Evolutionary conservation across 371 early-diverging fungal genomes (phyloP), one percentile per base, ranked within the genome.

Genomic region (Entomophthora muscae): DNA sequence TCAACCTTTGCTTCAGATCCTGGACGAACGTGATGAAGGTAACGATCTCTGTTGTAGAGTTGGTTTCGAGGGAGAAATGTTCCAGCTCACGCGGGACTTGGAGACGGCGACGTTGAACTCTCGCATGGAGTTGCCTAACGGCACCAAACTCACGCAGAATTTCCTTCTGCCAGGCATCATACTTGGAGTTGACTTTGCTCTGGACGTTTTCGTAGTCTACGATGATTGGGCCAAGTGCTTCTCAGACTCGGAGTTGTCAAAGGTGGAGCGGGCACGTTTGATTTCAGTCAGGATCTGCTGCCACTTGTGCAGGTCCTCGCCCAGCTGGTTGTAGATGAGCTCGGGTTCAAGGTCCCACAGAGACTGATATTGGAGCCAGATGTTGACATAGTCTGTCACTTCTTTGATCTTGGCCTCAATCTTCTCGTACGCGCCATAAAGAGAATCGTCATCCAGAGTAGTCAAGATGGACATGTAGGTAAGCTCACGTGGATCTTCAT

Each of bases 141-240:
- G 72, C 71, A 10, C 95, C 95, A 72, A 95, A 98, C 65, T 85
- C 85, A 73, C 85, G 87, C 59, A 95, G 77, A 52, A 98, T 85
- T 66, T 98, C 98, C 55, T 85, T 81, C 72, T 98, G 98, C 98
- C 97, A 98, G 65, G 81, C 83, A 67, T 97, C 98, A 72, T 98
- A 98, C 71, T 95, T 93, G 58, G 90, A 85, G 65, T 93, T 97
- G 64, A 98, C 96, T 70, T 97, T 98, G 68, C 86, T 82, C 71
- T 98, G 98, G 10, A 96, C 97, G 69, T 95, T 93, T 67, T 90
- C 95, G 72, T 94, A 98, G 68, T 97, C 92, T 53, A 98, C 77
- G 0, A 91, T 80, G 26, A 92, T 76, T 12, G 85, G 79, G 13
- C 95, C 95, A 71, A 92, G 0, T 83, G 77, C 72, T 91, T 88